A percentile compares a stretch with the other conserved stretches of the same genome.
These are phyloP conservation scores for Capsicum rhomboideum DNA, from an alignment of 257 asterid species.

Conservation along the genomic window DNA sequence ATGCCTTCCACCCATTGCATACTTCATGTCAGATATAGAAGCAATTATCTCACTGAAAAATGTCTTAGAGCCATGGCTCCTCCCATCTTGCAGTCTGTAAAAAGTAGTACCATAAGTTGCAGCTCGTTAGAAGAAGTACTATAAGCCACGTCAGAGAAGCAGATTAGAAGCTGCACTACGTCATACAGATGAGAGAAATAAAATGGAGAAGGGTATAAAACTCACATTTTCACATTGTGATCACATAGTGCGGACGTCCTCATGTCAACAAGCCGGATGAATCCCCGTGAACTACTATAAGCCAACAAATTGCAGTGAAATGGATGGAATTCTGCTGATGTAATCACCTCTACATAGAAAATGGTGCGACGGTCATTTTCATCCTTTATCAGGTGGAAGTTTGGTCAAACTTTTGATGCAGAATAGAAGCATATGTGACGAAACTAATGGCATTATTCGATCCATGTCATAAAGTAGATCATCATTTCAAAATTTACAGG, in stretches of 20 bases:
- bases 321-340: conserved; percentile 91
- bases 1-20: conserved; percentile 86
- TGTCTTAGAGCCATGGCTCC: conserved; percentile 92
- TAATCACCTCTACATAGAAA: conserved; percentile 56
- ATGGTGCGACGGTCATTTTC: not conserved
- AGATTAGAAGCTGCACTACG: not conserved
- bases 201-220: not conserved
- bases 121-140: not conserved
- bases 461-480: not conserved
- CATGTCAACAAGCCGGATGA: conserved; percentile 78
- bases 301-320: conserved; percentile 80
- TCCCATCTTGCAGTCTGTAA: conserved; percentile 93
- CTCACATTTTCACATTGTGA: conserved; percentile 74
- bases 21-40: conserved; percentile 95
- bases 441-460: not conserved
- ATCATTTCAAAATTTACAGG: not conserved
- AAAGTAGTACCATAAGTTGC: conserved; percentile 19
- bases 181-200: not conserved
- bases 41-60: conserved; percentile 99
- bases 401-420: not conserved
- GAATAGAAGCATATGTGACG: not conserved
- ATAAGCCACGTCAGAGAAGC: not conserved
- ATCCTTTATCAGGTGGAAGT: not conserved
- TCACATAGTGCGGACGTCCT: conserved; percentile 84
- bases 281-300: conserved; percentile 85